phyloP scores from a whole-genome alignment of 176 grass and related monocot genomes.

The Ensete glaucum region DNA sequence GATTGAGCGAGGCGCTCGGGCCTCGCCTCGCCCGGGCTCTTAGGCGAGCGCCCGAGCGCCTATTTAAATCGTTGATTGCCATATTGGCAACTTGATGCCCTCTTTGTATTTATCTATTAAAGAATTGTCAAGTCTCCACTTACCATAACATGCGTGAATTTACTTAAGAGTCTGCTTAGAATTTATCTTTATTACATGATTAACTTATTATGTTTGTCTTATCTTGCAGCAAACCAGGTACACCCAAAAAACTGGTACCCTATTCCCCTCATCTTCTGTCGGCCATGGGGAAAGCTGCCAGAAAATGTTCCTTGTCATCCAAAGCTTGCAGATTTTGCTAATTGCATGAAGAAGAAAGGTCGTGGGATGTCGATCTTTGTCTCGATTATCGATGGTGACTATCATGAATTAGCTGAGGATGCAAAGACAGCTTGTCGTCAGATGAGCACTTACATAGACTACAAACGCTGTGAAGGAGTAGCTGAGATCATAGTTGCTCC shows the following conservation, averaged over 20 bases:
- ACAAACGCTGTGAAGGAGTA: constrained; percentile 92
- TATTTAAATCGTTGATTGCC: too few species aligned
- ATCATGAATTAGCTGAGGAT: constrained; percentile 83
- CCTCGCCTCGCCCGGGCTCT: too few species aligned
- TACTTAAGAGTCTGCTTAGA: too few species aligned
- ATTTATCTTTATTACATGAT: background rate
- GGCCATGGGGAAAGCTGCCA: constrained; percentile 96
- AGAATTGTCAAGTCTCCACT: too few species aligned
- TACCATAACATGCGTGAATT: too few species aligned
- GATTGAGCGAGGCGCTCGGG: too few species aligned
- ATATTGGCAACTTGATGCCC: too few species aligned
- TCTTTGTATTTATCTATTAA: too few species aligned
- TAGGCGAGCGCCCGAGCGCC: too few species aligned
- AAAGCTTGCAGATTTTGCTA: constrained; percentile 96
- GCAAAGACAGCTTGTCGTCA: constrained; percentile 79
- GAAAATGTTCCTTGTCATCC: constrained; percentile 97
- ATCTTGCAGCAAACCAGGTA: constrained; percentile 75
- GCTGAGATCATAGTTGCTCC: constrained; percentile 92
- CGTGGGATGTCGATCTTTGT: constrained; percentile 98
- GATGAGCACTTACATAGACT: constrained; percentile 79
- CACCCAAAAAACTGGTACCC: constrained; percentile 99
- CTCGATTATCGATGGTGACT: constrained; percentile 88
- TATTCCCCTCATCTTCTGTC: constrained; percentile 93
- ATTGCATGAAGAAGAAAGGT: constrained; percentile 98
- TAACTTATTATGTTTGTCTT: background rate